Base-by-base conservation (phyloP, 2,329 filamentous ascomycete genomes). In the Gaeumannomyces tritici region DNA sequence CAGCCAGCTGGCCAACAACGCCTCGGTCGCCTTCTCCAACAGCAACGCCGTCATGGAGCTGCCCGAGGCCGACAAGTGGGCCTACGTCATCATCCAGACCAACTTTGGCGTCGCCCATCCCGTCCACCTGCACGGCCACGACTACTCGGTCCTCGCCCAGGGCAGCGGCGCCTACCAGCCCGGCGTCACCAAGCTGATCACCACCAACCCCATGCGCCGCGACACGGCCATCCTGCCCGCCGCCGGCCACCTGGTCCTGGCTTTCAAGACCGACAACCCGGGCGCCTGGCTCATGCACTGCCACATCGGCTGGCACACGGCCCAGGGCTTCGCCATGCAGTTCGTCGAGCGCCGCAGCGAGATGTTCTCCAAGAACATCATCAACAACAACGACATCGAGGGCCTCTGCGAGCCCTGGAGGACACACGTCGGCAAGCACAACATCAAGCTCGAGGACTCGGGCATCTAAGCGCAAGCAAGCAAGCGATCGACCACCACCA, bases 121-220 rank as follows among this genome's bases (percentile, higher is more conserved):
- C 0, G 82, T 88, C 61, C 85, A 88, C 76, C 87, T 87, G 74
- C 85, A 88, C 71, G 80, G 80, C 58, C 83, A 80, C 67, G 85
- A 84, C 69, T 83, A 81, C 73, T 87, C 78, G 67, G 71, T 80
- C 24, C 77, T 88, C 33, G 85, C 85, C 1, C 64, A 72, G 0
- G 85, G 83, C 2, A 66, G 65, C 0, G 82, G 83, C 0, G 60
- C 65, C 1, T 88, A 83, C 68, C 77, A 73, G 12, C 87, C 80
- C 76, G 70, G 69, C 2, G 80, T 86, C 0, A 79, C 76, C 0
- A 74, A 69, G 21, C 86, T 88, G 74, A 87, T 88, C 68, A 72
- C 87, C 2, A 74, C 76, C 0, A 77, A 79, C 55, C 85, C 85
- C 0, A 80, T 81, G 0, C 76, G 76, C 13, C 72, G 83, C 27